phyloP scores from a whole-genome alignment of 352 stramenopile genomes.

The Globisporangium lucens region DNA sequence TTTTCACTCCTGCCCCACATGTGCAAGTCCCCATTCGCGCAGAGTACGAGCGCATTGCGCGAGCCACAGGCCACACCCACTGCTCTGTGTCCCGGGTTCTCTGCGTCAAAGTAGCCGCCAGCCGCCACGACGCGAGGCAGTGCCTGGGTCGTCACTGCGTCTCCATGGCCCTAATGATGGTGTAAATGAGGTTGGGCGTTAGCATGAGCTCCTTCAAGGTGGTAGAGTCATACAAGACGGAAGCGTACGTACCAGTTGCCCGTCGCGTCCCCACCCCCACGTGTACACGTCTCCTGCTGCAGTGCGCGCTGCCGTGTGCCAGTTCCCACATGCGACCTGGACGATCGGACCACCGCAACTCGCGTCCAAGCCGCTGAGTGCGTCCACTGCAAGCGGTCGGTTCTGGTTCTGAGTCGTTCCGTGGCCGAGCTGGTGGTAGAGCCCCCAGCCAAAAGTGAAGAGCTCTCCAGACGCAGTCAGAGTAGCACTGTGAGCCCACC shows the following conservation, averaged over 20 bases:
- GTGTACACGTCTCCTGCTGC: slow-evolving; percentile 68
- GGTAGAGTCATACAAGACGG: background rate
- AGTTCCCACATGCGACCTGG: slow-evolving; percentile 63
- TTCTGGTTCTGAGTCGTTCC: slow-evolving; percentile 34
- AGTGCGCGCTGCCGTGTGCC: slow-evolving; percentile 67
- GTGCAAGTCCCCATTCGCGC: slow-evolving; percentile 38
- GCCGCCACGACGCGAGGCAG: slow-evolving; percentile 48
- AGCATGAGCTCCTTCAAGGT: background rate
- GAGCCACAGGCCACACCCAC: slow-evolving; percentile 43
- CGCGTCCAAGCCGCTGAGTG: slow-evolving; percentile 46
- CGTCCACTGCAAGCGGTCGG: slow-evolving; percentile 30
- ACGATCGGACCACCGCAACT: slow-evolving; percentile 29
- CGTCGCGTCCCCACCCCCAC: slow-evolving; percentile 73
- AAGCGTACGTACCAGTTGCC: slow-evolving; percentile 67
- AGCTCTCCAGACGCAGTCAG: slow-evolving; percentile 33
- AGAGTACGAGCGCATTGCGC: slow-evolving; percentile 48
- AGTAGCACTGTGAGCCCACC: slow-evolving; percentile 52
- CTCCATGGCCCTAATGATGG: slow-evolving; percentile 16
- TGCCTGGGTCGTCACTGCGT: slow-evolving; percentile 23
- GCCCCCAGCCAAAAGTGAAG: slow-evolving; percentile 71
- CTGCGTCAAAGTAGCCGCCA: slow-evolving; percentile 22
- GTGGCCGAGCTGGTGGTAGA: slow-evolving; percentile 79
- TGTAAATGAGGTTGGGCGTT: background rate
- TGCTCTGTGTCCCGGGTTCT: slow-evolving; percentile 27
- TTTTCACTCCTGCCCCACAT: slow-evolving; percentile 39